Base-by-base conservation (phyloP, 2,329 filamentous ascomycete species). In the Nemania diffusa region DNA sequence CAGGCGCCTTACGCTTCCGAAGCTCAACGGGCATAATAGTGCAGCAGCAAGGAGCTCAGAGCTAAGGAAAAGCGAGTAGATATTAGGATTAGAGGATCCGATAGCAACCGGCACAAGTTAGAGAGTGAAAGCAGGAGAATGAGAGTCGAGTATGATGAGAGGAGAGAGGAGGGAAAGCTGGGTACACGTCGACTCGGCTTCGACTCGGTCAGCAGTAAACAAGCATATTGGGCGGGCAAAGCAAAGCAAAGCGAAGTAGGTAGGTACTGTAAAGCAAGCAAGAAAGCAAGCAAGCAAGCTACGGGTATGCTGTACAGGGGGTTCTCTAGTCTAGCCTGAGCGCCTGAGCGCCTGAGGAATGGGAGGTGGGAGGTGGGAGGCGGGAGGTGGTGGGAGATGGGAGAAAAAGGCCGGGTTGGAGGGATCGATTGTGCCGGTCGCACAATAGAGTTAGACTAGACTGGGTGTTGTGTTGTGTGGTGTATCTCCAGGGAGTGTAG, bases 1-100 rank as follows among this genome's bases (percentile, higher is more conserved):
- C 78, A 65, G 81, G 79, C 65, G 81, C 80, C 73, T 83, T 83
- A 75, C 82, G 80, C 75, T 84, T 84, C 73, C 82, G 76, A 46
- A 83, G 77, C 74, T 81, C 81, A 60, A 79, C 78, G 65, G 81
- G 79, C 82, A 83, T 83, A 58, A 40, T 69, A 69, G 24, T 68
- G 58, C n/a, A 66, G 51, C 13, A 50, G 37, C 8, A 44, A 32
- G 22, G 34, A 56, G 57, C 34, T 55, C 7, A 42, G 51, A 29
- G 29, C 24, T 24, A 48, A 7, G 26, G 3, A 53, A 50, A 57
- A 22, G 8, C 22, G 20, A 34, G 24, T 37, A 61, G 42, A 57
- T 53, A 65, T 57, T 57, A 65, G 29, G 51, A 53, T 48, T 56
- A 63, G 53, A 50, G 34, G 58, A 51, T 44, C n/a, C 37, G 29